Evolutionary conservation across 2,329 filamentous ascomycete species (phyloP).

Genomic region (Thelonectria rubi): DNA sequence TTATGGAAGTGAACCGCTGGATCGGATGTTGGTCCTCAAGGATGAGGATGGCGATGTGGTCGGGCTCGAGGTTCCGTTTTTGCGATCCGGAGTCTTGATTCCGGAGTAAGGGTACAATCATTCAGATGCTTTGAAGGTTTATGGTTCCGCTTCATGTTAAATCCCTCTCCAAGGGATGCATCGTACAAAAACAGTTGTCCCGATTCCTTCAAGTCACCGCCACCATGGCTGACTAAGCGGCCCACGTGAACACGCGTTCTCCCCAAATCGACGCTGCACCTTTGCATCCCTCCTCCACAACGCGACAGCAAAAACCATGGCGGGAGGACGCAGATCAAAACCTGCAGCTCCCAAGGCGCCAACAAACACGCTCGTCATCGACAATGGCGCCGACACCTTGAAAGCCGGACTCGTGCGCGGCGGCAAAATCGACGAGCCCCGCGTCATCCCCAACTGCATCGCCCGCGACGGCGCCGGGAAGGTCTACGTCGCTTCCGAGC

Average conservation of each 20-base stretch:
- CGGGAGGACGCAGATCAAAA: slow-evolving; percentile 62
- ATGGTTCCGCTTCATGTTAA: no score
- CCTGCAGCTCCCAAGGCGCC: slow-evolving; percentile 62
- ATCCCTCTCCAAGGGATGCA: no score
- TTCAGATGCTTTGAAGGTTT: no score
- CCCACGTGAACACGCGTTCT: slow-evolving; percentile 35
- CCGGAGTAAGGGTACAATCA: not conserved
- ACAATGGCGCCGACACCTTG: slow-evolving; percentile 91
- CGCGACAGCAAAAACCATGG: slow-evolving; percentile 46
- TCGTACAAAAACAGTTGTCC: no score
- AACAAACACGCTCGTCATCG: slow-evolving; percentile 80
- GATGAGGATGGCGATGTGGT: slow-evolving; percentile 37
- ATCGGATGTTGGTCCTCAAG: slow-evolving; percentile 45
- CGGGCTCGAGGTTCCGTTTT: slow-evolving; percentile 47
- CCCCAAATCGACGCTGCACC: slow-evolving; percentile 12
- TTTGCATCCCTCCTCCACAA: not conserved
- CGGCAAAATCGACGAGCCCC: slow-evolving; percentile 63
- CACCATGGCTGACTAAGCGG: slow-evolving; percentile 36
- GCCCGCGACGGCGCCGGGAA: slow-evolving; percentile 82
- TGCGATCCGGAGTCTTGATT: slow-evolving; percentile 42
- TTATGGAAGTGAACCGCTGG: slow-evolving; percentile 47
- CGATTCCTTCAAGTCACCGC: no score
- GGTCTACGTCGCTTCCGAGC: slow-evolving; percentile 80
- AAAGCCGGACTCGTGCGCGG: slow-evolving; percentile 82
- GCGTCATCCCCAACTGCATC: slow-evolving; percentile 86